Base-by-base conservation (phyloP, 768 basidiomycete species). In the Lactifluus volemus region DNA sequence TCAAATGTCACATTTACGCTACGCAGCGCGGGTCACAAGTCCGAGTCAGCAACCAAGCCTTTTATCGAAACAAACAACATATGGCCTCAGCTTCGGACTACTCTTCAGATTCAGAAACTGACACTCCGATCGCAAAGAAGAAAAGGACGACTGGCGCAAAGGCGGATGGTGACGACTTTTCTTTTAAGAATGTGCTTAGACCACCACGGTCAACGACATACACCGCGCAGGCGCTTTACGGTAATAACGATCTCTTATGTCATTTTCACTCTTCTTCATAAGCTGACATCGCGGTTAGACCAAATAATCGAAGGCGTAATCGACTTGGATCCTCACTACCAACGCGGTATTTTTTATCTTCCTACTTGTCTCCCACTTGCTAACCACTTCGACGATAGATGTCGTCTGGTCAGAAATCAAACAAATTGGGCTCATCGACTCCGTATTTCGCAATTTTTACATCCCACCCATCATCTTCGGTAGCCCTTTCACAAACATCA, bases 401-500 rank as follows among this genome's bases (percentile, higher is more conserved):
- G 74, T 87, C 49, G 86, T 88, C 11, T 88, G 86, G 87, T 73
- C 75, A 7, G 82, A 84, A 45, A 60, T 70, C 45, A 86, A 87
- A 65, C 85, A 86, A 60, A 74, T 75, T 12, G 78, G 75, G 7
- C 73, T 88, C 7, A 83, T 88, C 49, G 86, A 88, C 63, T 86
- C 86, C 0, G 58, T 86, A 5, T 72, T 87, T 52, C 76, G 79
- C 53, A 84, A 85, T 66, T 86, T 80, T 67, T 84, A 84, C 49
- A 78, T 88, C 8, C 86, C 85, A 0, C 84, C 84, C 1, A 74
- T 88, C 44, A 81, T 88, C 21, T 86, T 88, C 63, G 77, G 86
- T 86, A 58, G 12, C 38, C 2, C 44, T 5, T n/a, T 54, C 42
- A 5, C 25, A 25, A 25, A 25, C 25, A 25, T 25, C 25, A 25